Base-by-base conservation (phyloP, 371 early-diverging fungal genomes). In the Lichtheimia corymbifera region DNA sequence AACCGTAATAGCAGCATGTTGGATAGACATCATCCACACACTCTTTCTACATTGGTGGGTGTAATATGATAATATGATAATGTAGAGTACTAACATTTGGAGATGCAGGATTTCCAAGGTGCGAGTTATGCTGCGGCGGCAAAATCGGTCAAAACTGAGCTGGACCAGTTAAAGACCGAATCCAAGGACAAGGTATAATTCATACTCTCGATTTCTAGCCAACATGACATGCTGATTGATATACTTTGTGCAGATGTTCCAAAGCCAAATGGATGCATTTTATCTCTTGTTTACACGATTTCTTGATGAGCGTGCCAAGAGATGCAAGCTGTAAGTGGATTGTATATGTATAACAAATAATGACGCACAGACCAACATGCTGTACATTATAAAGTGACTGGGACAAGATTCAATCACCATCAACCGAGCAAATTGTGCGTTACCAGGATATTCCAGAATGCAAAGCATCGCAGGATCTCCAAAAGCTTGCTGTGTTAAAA, bases 401-500 rank as follows among this genome's bases (percentile, higher is more conserved):
- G 97, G 83, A 91, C 60, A 91, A 94, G 73, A 91, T 97, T 64
- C 89, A 92, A 59, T 90, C 94, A 14, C 98, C 96, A 57, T 88
- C 88, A 51, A 82, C 85, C 35, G 95, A 95, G 51, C 89, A 90
- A 71, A 83, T 97, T 62, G 84, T 93, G 24, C 83, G 83, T 17
- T 97, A 96, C 76, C 79, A 77, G 61, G 78, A 73, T 43, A 82
- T 96, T 40, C 74, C 84, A 52, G 71, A 78, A 62, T 70, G 73
- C 45, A 65, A 79, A 27, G 64, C 71, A 15, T 74, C 80, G 15
- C 68, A 76, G 53, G 85, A 89, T 55, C 84, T 99, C 17, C 77
- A 80, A 61, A 98, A 99, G 74, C 86, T 99, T 5, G 99, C 98
- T 50, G 98, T 99, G 7, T 79, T 99, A 49, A 99, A 99, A 82